Evolutionary conservation across 805 yeast species (phyloP).

Genomic region (Peterozyma xylosa): DNA sequence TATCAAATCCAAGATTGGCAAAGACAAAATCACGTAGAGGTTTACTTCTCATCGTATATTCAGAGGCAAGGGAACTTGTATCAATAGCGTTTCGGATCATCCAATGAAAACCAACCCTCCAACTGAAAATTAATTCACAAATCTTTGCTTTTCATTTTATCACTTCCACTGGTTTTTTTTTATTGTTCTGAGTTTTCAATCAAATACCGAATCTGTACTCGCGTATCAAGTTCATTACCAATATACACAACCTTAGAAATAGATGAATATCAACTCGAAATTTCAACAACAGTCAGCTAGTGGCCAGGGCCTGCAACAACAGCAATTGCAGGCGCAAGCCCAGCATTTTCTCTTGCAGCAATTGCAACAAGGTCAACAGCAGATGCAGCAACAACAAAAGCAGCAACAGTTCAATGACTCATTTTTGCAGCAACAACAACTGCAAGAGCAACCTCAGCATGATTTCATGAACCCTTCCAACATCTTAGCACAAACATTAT

Average conservation of each 20-base stretch:
- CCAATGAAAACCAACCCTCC: no score
- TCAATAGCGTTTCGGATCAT: no score
- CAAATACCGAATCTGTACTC: no score
- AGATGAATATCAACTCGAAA: conserved; percentile 9
- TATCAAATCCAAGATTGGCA: no score
- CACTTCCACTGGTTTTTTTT: no score
- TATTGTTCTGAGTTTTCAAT: no score
- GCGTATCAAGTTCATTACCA: no score
- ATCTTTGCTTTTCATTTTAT: no score
- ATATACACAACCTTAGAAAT: not conserved
- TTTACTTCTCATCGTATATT: no score
- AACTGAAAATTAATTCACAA: no score
- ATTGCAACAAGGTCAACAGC: conserved; percentile 7
- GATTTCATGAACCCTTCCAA: conserved; percentile 26
- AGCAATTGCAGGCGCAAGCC: conserved; percentile 3
- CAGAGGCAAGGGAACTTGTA: no score
- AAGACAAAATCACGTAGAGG: no score
- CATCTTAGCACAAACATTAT: conserved; percentile 29
- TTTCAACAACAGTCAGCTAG: conserved; percentile 1
- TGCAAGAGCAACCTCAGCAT: conserved; percentile 12
- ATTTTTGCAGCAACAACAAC: conserved; percentile 15
- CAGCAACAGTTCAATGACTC: conserved; percentile 11
- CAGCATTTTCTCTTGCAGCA: conserved; percentile 7
- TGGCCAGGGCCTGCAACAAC: conserved; percentile 5
- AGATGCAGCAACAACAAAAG: conserved; percentile 7